A percentile compares a stretch with the other conserved stretches of the same genome.
phyloP scores from a whole-genome alignment of 179 eudicot genomes.

The Pouteria campechiana region DNA sequence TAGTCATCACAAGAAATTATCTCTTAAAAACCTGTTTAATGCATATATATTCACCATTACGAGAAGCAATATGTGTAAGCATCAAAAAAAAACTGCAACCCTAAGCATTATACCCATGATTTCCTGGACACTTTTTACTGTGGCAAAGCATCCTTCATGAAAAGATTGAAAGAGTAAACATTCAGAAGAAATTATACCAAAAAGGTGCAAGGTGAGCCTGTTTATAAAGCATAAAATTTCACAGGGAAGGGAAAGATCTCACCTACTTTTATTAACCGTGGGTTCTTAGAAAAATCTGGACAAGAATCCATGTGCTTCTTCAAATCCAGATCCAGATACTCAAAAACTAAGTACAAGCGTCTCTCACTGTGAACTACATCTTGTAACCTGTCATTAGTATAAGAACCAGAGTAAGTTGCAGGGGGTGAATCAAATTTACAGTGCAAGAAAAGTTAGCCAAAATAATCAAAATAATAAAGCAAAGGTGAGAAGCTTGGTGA shows the following conservation, averaged over 20 bases:
- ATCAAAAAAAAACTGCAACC: too few species aligned
- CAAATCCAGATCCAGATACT: slow-evolving; percentile 93
- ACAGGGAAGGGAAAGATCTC: slow-evolving; percentile 12
- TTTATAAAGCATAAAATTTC: too few species aligned
- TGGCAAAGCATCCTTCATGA: too few species aligned
- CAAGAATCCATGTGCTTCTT: slow-evolving; percentile 97
- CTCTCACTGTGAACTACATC: slow-evolving; percentile 98
- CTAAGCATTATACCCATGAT: too few species aligned
- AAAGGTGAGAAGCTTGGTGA: not conserved
- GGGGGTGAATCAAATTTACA: not conserved
- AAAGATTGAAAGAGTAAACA: too few species aligned
- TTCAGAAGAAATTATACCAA: too few species aligned
- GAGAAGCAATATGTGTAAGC: too few species aligned
- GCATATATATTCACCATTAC: too few species aligned
- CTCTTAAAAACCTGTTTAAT: too few species aligned
- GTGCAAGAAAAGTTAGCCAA: not conserved
- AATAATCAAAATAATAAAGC: not conserved
- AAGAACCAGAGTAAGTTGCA: not conserved
- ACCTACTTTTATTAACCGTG: slow-evolving; percentile 70
- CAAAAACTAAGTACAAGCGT: slow-evolving; percentile 90
- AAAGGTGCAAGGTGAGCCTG: too few species aligned
- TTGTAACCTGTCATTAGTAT: slow-evolving; percentile 49
- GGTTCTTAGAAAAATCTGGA: slow-evolving; percentile 89
- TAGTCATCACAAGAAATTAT: too few species aligned
- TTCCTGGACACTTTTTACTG: too few species aligned